phyloP scores from a whole-genome alignment of 2,329 filamentous ascomycete species.

The Escovopsis weberi region DNA sequence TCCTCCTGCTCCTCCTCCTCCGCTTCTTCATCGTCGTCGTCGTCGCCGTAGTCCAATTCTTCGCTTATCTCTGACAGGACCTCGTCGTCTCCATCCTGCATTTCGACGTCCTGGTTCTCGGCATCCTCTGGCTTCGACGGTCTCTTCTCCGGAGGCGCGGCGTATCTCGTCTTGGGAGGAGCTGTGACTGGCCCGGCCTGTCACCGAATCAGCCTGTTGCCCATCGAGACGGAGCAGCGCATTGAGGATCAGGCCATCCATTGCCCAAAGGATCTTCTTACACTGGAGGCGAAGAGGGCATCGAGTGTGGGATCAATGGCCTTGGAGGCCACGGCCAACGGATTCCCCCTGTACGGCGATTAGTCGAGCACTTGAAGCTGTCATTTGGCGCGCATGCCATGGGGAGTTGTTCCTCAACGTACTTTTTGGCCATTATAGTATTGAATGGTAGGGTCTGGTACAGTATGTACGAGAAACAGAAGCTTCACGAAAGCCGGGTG shows the following conservation, averaged over 20 bases:
- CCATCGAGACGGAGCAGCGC: neutral
- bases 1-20: constrained; percentile 11
- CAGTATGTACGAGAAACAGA: neutral
- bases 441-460: neutral
- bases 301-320: constrained; percentile 54
- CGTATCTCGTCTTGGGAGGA: constrained; percentile 31
- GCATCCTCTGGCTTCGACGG: constrained; percentile 17
- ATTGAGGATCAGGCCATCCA: too few species aligned
- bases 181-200: constrained; percentile 38
- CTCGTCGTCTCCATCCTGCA: constrained; percentile 19
- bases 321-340: constrained; percentile 32
- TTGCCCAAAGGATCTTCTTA: constrained; percentile 25
- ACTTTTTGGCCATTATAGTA: constrained; percentile 12
- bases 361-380: constrained; percentile 1
- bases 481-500: neutral
- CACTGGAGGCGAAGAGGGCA: constrained; percentile 58
- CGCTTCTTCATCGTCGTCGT: constrained; percentile 15
- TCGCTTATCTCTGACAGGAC: constrained; percentile 19
- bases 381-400: neutral
- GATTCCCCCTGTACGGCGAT: constrained; percentile 19
- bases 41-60: constrained; percentile 20
- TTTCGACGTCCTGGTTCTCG: constrained; percentile 15
- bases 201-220: constrained; percentile 1
- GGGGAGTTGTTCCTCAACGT: constrained; percentile 3
- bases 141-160: constrained; percentile 18